phyloP scores from a whole-genome alignment of 2,329 filamentous ascomycete genomes.

The Chaetomium sp. region DNA sequence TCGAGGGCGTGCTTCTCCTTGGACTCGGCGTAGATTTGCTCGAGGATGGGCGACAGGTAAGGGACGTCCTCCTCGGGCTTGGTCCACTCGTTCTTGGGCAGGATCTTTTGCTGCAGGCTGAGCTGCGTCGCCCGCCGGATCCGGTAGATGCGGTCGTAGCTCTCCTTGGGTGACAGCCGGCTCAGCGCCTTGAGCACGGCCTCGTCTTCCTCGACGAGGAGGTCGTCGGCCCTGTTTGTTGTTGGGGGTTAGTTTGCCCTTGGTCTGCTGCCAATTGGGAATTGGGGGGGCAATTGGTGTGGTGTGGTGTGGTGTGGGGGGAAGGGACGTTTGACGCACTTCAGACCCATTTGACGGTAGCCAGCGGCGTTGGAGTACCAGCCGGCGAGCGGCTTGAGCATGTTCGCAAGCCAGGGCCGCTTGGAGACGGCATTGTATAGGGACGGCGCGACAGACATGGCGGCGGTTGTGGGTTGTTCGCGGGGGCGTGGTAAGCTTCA shows the following conservation, averaged over 20 bases:
- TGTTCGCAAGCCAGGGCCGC: conserved; percentile 81
- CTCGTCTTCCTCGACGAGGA: conserved; percentile 92
- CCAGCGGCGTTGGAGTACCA: conserved; percentile 91
- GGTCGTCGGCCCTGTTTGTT: conserved; percentile 77
- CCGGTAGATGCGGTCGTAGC: conserved; percentile 97
- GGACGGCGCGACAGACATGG: conserved; percentile 71
- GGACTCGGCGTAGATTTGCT: conserved; percentile 51
- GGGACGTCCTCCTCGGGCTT: conserved; percentile 59
- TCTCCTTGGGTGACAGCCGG: conserved; percentile 85
- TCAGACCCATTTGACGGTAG: conserved; percentile 90
- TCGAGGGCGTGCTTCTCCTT: conserved; percentile 57
- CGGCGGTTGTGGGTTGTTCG: conserved; percentile 32
- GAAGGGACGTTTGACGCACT: conserved; percentile 54
- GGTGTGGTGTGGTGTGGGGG: not conserved
- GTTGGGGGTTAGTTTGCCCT: not conserved
- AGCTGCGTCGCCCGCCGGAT: conserved; percentile 90
- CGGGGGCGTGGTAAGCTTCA: conserved; percentile 30
- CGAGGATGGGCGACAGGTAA: conserved; percentile 58
- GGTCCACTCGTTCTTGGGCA: conserved; percentile 64
- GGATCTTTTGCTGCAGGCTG: conserved; percentile 64
- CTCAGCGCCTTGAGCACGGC: conserved; percentile 83
- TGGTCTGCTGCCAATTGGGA: not conserved
- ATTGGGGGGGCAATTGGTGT: not conserved
- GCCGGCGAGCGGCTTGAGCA: conserved; percentile 78
- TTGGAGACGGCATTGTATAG: conserved; percentile 65